Evolutionary conservation across 345 rosid species (phyloP).

Genomic region (Durio zibethinus): DNA sequence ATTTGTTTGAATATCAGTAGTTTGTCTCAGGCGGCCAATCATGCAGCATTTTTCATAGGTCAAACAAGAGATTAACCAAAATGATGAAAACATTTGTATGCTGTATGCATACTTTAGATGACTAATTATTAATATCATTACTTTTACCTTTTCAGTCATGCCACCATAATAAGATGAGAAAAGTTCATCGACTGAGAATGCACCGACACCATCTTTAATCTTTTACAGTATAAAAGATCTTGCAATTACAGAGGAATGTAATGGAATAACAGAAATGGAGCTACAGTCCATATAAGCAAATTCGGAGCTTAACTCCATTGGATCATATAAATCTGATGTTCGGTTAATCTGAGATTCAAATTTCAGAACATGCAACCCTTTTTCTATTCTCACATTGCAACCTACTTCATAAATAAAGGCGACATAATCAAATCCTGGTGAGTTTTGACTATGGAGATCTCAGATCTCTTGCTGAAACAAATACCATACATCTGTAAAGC

Average conservation of each 20-base stretch:
- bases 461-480: background rate
- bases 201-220: background rate
- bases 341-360: too few relatives aligned
- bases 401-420: too few relatives aligned
- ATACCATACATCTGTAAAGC: constrained; percentile 1
- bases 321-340: too few relatives aligned
- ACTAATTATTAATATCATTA: background rate
- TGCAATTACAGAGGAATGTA: background rate
- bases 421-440: background rate
- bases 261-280: background rate
- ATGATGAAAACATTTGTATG: background rate
- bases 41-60: background rate
- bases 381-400: too few relatives aligned
- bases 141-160: background rate
- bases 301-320: too few relatives aligned
- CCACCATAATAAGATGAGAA: background rate
- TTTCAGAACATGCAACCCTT: too few relatives aligned
- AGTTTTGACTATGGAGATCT: background rate
- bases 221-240: background rate
- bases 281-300: background rate
- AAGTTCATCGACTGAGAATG: background rate
- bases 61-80: background rate
- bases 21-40: background rate
- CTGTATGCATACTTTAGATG: background rate
- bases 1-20: background rate